Conservation (phyloP, 495 filamentous ascomycete species). For the Penicillium manginii region DNA sequence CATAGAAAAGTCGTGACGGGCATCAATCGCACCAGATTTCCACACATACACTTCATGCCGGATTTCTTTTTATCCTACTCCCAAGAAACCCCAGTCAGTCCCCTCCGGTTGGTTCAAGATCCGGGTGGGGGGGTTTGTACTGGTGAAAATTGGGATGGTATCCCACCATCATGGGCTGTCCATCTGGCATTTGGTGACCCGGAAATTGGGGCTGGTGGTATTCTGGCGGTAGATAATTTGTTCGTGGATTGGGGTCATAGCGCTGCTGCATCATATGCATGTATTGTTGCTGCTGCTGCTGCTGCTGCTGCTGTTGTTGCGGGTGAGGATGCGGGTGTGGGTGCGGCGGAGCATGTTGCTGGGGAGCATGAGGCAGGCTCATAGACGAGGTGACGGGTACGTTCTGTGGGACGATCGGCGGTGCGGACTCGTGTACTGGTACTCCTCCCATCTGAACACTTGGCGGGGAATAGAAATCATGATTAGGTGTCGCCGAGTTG, state of each 20-base stretch:
- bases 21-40: slow-evolving; percentile 28
- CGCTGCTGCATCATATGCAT: slow-evolving; percentile 46
- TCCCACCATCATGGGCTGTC: slow-evolving; percentile 42
- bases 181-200: slow-evolving; percentile 35
- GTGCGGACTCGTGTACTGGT: slow-evolving; percentile 32
- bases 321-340: slow-evolving; percentile 35
- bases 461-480: slow-evolving; percentile 44
- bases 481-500: slow-evolving; percentile 40
- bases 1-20: slow-evolving; percentile 32
- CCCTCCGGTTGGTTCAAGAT: slow-evolving; percentile 49
- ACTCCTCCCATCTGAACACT: slow-evolving; percentile 39
- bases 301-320: slow-evolving; percentile 35
- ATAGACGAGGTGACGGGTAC: slow-evolving; percentile 39
- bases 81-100: slow-evolving; percentile 52
- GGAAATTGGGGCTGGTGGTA: slow-evolving; percentile 38
- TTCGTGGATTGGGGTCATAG: slow-evolving; percentile 39
- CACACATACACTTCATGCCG: slow-evolving; percentile 20
- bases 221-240: slow-evolving; percentile 42
- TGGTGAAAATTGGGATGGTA: slow-evolving; percentile 41
- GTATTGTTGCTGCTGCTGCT: slow-evolving; percentile 37
- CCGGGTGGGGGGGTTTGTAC: slow-evolving; percentile 43
- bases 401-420: slow-evolving; percentile 37
- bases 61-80: slow-evolving; percentile 43
- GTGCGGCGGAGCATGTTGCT: slow-evolving; percentile 33
- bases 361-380: slow-evolving; percentile 38